phyloP scores from a whole-genome alignment of 768 basidiomycete genomes.

The Podaxis sp. region DNA sequence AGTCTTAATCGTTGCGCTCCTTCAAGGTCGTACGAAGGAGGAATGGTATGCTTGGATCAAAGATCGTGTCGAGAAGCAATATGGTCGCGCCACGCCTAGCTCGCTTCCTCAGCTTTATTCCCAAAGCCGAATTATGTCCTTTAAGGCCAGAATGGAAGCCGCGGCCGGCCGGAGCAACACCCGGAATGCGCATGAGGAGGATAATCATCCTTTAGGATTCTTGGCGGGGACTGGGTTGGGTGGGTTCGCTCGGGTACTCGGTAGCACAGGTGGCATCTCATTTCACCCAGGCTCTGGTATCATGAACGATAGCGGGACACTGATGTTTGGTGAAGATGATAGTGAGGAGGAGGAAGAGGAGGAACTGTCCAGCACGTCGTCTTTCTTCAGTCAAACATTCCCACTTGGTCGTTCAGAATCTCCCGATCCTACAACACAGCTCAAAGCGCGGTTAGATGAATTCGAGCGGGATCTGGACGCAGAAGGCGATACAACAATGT shows the following conservation, averaged over 20 bases:
- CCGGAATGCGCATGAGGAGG: slow-evolving; percentile 22
- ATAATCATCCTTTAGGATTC: slow-evolving; percentile 18
- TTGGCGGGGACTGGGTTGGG: slow-evolving; percentile 8
- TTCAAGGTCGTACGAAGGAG: slow-evolving; percentile 84
- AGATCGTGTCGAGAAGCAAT: slow-evolving; percentile 72
- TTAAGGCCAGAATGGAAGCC: slow-evolving; percentile 61
- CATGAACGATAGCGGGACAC: slow-evolving; percentile 44
- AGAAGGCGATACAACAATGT: slow-evolving; percentile 35
- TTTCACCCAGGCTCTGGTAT: slow-evolving; percentile 57
- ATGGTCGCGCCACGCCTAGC: slow-evolving; percentile 79
- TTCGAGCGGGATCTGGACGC: slow-evolving; percentile 50
- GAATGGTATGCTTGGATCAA: slow-evolving; percentile 92
- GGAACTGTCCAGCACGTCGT: slow-evolving; percentile 32
- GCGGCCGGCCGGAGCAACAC: slow-evolving; percentile 42
- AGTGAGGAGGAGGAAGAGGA: slow-evolving; percentile 64
- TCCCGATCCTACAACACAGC: slow-evolving; percentile 52
- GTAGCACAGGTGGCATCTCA: slow-evolving; percentile 56
- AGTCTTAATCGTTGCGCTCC: slow-evolving; percentile 82
- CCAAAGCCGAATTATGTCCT: slow-evolving; percentile 58
- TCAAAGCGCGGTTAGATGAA: slow-evolving; percentile 64
- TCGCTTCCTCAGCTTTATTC: slow-evolving; percentile 77
- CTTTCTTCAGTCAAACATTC: slow-evolving; percentile 51
- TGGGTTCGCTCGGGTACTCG: slow-evolving; percentile 26
- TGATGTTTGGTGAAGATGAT: slow-evolving; percentile 70
- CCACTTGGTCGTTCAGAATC: slow-evolving; percentile 43